Evolutionary conservation across 2,329 filamentous ascomycete species (phyloP).

Genomic region (Penicillium hesseltinei): DNA sequence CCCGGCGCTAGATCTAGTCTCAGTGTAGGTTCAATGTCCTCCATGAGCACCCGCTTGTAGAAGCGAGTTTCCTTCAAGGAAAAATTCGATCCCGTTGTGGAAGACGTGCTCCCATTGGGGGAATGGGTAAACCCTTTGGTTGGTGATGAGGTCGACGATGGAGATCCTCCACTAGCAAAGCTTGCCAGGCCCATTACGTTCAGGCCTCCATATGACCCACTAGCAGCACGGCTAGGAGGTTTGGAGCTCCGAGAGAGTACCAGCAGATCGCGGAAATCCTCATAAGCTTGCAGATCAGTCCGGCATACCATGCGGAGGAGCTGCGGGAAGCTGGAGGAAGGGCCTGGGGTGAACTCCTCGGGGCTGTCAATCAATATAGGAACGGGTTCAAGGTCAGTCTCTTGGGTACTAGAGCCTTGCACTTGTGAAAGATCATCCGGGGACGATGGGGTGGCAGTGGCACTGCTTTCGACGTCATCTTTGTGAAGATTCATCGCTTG

Average conservation of each 20-base stretch:
- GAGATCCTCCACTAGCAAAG: slow-evolving; percentile 45
- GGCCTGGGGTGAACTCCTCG: slow-evolving; percentile 58
- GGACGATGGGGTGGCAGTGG: slow-evolving; percentile 75
- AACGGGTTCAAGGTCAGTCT: slow-evolving; percentile 60
- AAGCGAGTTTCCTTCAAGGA: slow-evolving; percentile 88
- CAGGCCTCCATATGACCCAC: slow-evolving; percentile 66
- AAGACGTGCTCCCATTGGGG: slow-evolving; percentile 42
- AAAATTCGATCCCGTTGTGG: slow-evolving; percentile 43
- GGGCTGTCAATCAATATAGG: slow-evolving; percentile 49
- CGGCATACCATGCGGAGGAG: slow-evolving; percentile 80
- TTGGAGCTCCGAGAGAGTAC: slow-evolving; percentile 63
- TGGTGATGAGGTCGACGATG: slow-evolving; percentile 59
- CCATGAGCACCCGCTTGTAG: slow-evolving; percentile 82
- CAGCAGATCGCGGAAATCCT: slow-evolving; percentile 79
- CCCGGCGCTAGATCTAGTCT: slow-evolving; percentile 86
- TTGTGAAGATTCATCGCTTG: slow-evolving; percentile 72
- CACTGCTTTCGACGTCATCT: slow-evolving; percentile 67
- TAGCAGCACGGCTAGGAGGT: slow-evolving; percentile 66
- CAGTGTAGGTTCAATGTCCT: slow-evolving; percentile 93
- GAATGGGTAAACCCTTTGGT: slow-evolving; percentile 60
- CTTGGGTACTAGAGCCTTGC: slow-evolving; percentile 52
- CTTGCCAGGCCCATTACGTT: slow-evolving; percentile 58
- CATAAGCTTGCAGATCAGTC: slow-evolving; percentile 74
- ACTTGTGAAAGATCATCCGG: slow-evolving; percentile 62
- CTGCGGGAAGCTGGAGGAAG: slow-evolving; percentile 73